Base-by-base conservation (phyloP, 1,284 basidiomycete genomes). In the Ganoderma resinaceum region DNA sequence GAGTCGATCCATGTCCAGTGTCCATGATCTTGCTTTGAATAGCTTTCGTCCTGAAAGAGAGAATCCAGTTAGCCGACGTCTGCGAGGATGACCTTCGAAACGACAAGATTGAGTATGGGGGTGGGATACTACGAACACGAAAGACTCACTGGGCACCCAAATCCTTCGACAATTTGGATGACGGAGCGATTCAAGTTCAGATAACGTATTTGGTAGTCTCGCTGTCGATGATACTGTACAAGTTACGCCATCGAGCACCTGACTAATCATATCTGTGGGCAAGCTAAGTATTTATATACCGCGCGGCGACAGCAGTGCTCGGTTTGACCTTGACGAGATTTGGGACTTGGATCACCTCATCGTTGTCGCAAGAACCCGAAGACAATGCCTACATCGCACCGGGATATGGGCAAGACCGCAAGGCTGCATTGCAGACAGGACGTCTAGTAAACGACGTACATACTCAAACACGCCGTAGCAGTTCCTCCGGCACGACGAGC, bases 391-490 rank as follows among this genome's bases (percentile, higher is more conserved):
- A 49, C n/a, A 23, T 3, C 42, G 20, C 42, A 5, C 42, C 4
- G 20, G 16, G 8, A 46, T 46, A 26, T n/a, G 23, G 43, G 20
- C 18, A 16, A 26, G 46, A 49, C 46, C 46, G 9, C 49, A 35
- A 53, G 49, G 42, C 49, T 55, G 18, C 26, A 58, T 66, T 52
- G n/a, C 2, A 61, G 46, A 66, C 29, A 42, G 35, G 49, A 57
- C 60, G 49, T 52, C 64, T 40, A 31, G 26, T 2, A 14, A 7
- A 29, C 38, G 61, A 68, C 59, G 66, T 61, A 68, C 66, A 38
- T 49, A 68, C 66, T 65, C 66, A 61, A 65, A 42, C 66, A 68
- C 63, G 61, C 61, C 61, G 46, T 12, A 18, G 43, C 20, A 42
- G 16, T 43, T 35, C n/a, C 37, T 29, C 12, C n/a, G 20, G 42